Evolutionary conservation across 805 yeast species (phyloP), one percentile per base, ranked within the genome.

Genomic region (Ogataea paraovalis): DNA sequence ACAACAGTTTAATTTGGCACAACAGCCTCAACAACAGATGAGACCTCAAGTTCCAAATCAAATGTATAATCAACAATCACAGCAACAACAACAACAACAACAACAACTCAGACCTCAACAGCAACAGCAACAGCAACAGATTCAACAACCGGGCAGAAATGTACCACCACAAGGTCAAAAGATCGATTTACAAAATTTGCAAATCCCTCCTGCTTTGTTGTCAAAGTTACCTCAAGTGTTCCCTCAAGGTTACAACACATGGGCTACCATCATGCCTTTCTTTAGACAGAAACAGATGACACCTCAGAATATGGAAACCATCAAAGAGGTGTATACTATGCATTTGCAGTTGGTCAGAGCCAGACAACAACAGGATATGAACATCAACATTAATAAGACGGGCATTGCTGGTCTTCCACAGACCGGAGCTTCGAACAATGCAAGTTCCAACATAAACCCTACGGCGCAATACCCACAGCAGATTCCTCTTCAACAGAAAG

Each of bases 231-330:
- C 96, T 9, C 83, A 78, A 41, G 52, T 59, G 8, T 70, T 88
- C 30, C 97, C 97, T 0, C 83, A 83, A 13, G 84, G 82, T 43
- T 83, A 83, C 25, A 83, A 78, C 55, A 87, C 95, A 6, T 90
- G 96, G 96, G 78, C 80, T 20, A 87, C 82, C 60, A 80, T 88
- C 25, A 79, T 82, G 64, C 84, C 82, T 38, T 75, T 82, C 55
- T 77, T 79, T 53, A 75, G 78, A 52, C 59, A 53, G 32, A 80
- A 79, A 49, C 71, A 79, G 49, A 67, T 87, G 36, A 80, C 86
- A 1, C 75, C 78, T 6, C 75, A 80, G 30, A 78, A 77, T 23
- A 68, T 83, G 70, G 78, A 78, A 14, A 64, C 76, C 21, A 80
- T 87, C 39, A 82, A 79, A 61, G 83, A 80, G 49, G 80, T 85